Evolutionary conservation across 305 asterid genomes (phyloP).

Genomic region (Andrographis paniculata): DNA sequence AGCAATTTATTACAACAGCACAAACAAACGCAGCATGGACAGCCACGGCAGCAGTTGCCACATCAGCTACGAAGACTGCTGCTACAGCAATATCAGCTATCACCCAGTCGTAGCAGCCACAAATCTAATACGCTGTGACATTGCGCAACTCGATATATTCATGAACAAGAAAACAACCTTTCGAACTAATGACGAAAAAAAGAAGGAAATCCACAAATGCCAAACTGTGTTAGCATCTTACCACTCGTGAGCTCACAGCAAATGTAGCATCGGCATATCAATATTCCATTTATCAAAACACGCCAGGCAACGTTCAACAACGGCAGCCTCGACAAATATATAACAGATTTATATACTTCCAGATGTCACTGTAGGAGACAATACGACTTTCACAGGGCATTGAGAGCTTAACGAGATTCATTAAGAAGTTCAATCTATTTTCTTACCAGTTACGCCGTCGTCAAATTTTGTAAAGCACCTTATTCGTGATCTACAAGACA

Average conservation of each 20-base stretch:
- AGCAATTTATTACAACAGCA: neutral
- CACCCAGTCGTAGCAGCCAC: too few relatives aligned
- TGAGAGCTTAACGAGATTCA: slow-evolving; percentile 18
- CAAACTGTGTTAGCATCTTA: neutral
- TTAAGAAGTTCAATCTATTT: slow-evolving; percentile 13
- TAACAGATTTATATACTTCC: neutral
- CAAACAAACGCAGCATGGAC: neutral
- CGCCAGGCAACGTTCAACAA: slow-evolving; percentile 24
- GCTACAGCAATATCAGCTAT: too few relatives aligned
- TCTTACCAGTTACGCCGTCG: slow-evolving; percentile 45
- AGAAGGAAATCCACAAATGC: too few relatives aligned
- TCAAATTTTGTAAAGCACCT: slow-evolving; percentile 23
- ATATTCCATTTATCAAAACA: slow-evolving; percentile 22
- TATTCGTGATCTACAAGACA: slow-evolving; percentile 46
- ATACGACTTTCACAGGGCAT: slow-evolving; percentile 2
- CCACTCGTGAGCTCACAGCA: slow-evolving; percentile 13
- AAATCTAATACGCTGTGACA: too few relatives aligned
- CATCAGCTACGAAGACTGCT: neutral
- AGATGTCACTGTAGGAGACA: slow-evolving; percentile 18
- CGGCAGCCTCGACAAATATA: slow-evolving; percentile 30
- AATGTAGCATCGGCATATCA: too few relatives aligned
- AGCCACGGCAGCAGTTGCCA: neutral
- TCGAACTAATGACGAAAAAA: too few relatives aligned
- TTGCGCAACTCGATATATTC: too few relatives aligned
- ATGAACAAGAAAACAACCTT: too few relatives aligned